Evolutionary conservation across 768 basidiomycete genomes (phyloP).

Genomic region (Chlorophyllum brunneum): DNA sequence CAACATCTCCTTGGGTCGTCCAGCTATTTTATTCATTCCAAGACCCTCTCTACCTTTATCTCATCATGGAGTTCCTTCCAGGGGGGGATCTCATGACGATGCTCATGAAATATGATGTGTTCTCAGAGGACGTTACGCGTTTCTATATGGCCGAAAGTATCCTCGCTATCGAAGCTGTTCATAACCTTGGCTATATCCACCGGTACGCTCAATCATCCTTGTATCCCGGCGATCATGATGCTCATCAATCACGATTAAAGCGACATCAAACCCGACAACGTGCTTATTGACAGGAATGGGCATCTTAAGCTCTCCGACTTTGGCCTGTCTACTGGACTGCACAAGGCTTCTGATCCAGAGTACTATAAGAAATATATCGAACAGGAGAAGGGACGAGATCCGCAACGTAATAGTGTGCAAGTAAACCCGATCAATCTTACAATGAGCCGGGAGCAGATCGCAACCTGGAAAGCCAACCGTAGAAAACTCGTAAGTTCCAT

Average conservation of each 20-base stretch:
- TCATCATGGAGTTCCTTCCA: conserved; percentile 85
- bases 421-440: conserved; percentile 97
- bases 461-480: conserved; percentile 98
- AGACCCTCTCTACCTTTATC: conserved; percentile 91
- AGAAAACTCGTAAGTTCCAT: conserved; percentile 72
- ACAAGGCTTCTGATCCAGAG: conserved; percentile 92
- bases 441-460: conserved; percentile 95
- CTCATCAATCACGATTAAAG: conserved; percentile 36
- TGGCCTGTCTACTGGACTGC: conserved; percentile 94
- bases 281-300: conserved; percentile 94
- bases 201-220: conserved; percentile 49
- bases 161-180: conserved; percentile 95
- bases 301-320: conserved; percentile 99
- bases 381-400: conserved; percentile 57
- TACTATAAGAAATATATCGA: conserved; percentile 93
- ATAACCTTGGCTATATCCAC: conserved; percentile 98
- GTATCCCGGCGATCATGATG: not conserved
- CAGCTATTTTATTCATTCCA: conserved; percentile 99
- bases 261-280: conserved; percentile 99
- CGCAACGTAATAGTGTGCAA: conserved; percentile 91
- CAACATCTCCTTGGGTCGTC: conserved; percentile 96
- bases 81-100: conserved; percentile 99
- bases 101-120: conserved; percentile 99
- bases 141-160: conserved; percentile 99
- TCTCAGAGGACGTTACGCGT: conserved; percentile 96